A percentile compares a stretch with the other conserved stretches of the same genome.
Evolutionary conservation across 257 asterid genomes (phyloP).

Genomic region (Solanum arcanum): DNA sequence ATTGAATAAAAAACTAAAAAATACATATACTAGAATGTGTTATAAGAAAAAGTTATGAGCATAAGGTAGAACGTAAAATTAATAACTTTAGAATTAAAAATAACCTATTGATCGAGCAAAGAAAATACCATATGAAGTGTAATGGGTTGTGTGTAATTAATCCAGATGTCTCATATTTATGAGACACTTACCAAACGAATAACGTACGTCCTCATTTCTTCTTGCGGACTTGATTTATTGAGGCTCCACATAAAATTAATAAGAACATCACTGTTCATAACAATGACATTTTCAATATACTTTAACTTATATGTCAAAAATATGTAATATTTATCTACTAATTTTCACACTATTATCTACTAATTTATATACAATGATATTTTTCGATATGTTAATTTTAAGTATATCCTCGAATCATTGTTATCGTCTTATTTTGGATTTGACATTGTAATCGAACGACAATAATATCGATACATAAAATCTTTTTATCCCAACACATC

Average conservation of each 20-base stretch:
- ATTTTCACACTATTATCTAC: neutral
- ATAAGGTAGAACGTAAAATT: neutral
- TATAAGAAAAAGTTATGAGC: neutral
- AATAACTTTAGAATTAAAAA: neutral
- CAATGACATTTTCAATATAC: neutral
- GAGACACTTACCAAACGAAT: neutral
- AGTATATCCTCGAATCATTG: no score
- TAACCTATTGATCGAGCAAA: neutral
- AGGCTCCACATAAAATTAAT: neutral
- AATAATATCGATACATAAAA: no score
- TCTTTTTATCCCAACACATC: neutral
- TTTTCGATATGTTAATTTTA: neutral
- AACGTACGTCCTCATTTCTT: neutral
- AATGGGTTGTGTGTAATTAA: neutral
- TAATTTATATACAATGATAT: neutral
- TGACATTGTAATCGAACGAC: neutral
- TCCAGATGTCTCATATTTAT: neutral
- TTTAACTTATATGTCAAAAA: neutral
- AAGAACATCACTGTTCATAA: neutral
- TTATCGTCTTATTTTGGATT: fast-evolving
- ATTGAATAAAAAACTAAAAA: fast-evolving
- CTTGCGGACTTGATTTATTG: neutral
- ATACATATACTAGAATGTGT: no score
- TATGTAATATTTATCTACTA: neutral
- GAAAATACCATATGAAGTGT: neutral